Conservation (phyloP, 2,329 filamentous ascomycete species). For the Podosphaera leucotricha region DNA sequence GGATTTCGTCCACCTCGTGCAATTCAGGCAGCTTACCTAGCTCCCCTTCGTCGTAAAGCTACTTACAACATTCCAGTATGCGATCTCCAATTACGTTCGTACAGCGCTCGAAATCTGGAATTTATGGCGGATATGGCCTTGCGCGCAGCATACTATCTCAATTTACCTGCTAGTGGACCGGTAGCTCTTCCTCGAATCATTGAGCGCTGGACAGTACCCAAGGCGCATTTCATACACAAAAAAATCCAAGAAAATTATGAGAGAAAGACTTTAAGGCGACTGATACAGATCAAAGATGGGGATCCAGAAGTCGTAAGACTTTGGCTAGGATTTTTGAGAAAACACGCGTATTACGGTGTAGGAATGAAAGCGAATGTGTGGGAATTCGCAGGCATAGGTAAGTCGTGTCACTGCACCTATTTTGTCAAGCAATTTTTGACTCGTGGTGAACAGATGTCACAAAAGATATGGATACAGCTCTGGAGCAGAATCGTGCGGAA, state of each 20-base stretch:
- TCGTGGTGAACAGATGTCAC: slow-evolving; percentile 21
- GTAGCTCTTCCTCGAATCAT: slow-evolving; percentile 65
- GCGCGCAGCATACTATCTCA: slow-evolving; percentile 81
- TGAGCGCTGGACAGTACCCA: slow-evolving; percentile 86
- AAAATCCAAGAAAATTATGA: slow-evolving; percentile 98
- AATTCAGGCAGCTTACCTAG: slow-evolving; percentile 68
- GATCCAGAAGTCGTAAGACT: slow-evolving; percentile 70
- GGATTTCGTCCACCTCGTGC: slow-evolving; percentile 40
- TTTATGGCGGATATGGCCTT: slow-evolving; percentile 90
- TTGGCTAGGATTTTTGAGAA: slow-evolving; percentile 80
- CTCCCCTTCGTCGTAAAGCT: slow-evolving; percentile 53
- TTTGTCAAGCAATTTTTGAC: background rate
- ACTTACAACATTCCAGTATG: slow-evolving; percentile 62
- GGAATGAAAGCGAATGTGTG: slow-evolving; percentile 98
- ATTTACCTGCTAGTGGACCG: slow-evolving; percentile 65
- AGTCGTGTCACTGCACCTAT: slow-evolving; percentile 5
- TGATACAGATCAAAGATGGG: slow-evolving; percentile 86
- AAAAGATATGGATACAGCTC: slow-evolving; percentile 26
- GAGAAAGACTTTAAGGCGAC: slow-evolving; percentile 57
- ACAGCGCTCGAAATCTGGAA: slow-evolving; percentile 69
- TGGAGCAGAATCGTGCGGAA: slow-evolving; percentile 21
- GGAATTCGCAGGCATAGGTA: slow-evolving; percentile 59
- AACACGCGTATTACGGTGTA: slow-evolving; percentile 85
- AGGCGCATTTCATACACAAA: slow-evolving; percentile 80
- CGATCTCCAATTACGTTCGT: slow-evolving; percentile 83